Base-by-base conservation (phyloP, 345 rosid genomes). In the Aegle marmelos region DNA sequence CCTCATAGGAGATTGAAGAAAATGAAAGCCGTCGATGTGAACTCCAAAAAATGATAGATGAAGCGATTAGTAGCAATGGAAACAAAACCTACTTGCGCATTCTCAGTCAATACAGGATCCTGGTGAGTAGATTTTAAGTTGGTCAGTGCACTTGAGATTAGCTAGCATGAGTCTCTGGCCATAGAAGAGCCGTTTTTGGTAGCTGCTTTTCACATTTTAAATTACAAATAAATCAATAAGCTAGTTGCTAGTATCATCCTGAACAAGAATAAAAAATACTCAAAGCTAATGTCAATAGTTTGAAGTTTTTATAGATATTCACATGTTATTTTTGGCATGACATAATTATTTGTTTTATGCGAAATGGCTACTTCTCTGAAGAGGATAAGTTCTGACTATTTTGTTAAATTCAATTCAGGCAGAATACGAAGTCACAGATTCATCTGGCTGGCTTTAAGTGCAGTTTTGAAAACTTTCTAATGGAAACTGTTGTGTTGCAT, bases 41-140 rank as follows among this genome's bases (percentile, higher is more conserved):
- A 78, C 91, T 95, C 72, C 98, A 93, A 78, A 86, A 83, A 76
- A 93, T 92, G 94, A 93, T 92, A 70, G 93, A 95, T 67, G 97
- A 93, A 88, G 96, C 92, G 79, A 92, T 91, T 79, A 83, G 83
- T 79, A 83, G 91, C 82, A 82, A 95, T 66, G 92, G 98, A 54
- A 86, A 91, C 79, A 93, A 93, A 83, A 93, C 95, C 53, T 95
- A 95, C 80, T 79, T 95, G 87, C 91, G 90, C 25, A 90, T 95
- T 70, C 98, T 93, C 78, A 89, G 93, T 76, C 97, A 95, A 78
- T 91, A 95, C 83, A 91, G 97, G 85, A 91, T 95, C 83, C 86
- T 93, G 97, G 99, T 95, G 85, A 87, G 97, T 84, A 74, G 33
- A 79, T 53, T n/a, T 45, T 67, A 36, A 34, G 65, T 64, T 22